Conservation (phyloP, 2,329 filamentous ascomycete species). For the Colletotrichum echinochloae region DNA sequence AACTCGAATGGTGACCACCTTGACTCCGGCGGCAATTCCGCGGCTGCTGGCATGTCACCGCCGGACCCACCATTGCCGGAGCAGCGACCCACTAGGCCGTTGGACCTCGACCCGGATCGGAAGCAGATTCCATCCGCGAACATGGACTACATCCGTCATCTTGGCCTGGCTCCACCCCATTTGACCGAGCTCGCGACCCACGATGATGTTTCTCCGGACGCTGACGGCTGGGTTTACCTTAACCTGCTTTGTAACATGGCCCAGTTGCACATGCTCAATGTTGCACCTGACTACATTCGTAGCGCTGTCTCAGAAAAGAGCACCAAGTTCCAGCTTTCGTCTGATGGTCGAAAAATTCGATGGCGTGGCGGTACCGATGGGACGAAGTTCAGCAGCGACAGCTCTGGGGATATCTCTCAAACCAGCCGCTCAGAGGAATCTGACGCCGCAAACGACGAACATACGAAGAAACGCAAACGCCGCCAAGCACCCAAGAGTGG, state of each 20-base stretch:
- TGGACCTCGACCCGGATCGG: constrained; percentile 84
- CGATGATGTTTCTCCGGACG: constrained; percentile 67
- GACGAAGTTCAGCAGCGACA: constrained; percentile 75
- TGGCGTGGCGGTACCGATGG: constrained; percentile 79
- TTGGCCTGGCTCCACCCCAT: constrained; percentile 74
- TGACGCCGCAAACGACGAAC: constrained; percentile 53
- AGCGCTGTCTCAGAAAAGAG: constrained; percentile 78
- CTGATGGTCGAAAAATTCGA: constrained; percentile 81
- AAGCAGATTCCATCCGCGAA: constrained; percentile 81
- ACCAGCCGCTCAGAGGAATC: constrained; percentile 64
- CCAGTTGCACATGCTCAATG: constrained; percentile 86
- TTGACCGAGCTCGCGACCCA: constrained; percentile 45
- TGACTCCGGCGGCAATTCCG: constrained; percentile 55
- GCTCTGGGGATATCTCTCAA: constrained; percentile 62
- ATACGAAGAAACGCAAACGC: constrained; percentile 61
- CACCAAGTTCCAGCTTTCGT: constrained; percentile 80
- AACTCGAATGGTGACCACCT: constrained; percentile 63
- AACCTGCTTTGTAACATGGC: constrained; percentile 86
- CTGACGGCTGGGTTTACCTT: constrained; percentile 84
- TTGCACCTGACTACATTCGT: constrained; percentile 82
- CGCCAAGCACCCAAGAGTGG: constrained; percentile 29
- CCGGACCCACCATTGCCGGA: constrained; percentile 62
- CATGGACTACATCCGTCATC: constrained; percentile 81
- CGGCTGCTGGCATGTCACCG: constrained; percentile 55
- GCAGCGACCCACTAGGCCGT: constrained; percentile 81